Conservation (phyloP, 129 eudicot species). For the Flaveria bidentis region DNA sequence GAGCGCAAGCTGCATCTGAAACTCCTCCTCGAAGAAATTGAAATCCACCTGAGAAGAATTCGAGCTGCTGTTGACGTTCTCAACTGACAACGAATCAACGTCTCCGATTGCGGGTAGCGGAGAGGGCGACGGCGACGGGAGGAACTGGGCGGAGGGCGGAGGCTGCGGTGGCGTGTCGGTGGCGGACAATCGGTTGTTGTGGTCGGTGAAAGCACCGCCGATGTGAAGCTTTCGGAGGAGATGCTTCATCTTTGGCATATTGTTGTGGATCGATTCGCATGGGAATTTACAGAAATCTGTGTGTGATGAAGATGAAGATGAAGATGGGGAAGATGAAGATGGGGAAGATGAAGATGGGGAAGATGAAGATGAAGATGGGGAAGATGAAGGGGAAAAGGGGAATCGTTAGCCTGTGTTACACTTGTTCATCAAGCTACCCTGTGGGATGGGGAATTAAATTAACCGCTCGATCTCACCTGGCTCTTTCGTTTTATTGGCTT, state of each 20-base stretch:
- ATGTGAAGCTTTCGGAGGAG: slow-evolving; percentile 85
- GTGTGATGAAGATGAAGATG: neutral
- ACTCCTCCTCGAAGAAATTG: slow-evolving; percentile 86
- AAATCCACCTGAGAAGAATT: slow-evolving; percentile 37
- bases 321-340: slow-evolving; percentile 9
- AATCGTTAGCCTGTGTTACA: slow-evolving; percentile 30
- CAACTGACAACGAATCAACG: slow-evolving; percentile 21
- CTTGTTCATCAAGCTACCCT: slow-evolving; percentile 48
- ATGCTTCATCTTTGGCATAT: slow-evolving; percentile 87
- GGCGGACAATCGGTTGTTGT: slow-evolving; percentile 30
- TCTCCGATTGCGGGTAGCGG: slow-evolving; percentile 23
- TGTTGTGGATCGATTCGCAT: slow-evolving; percentile 42
- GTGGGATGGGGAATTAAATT: slow-evolving; percentile 44
- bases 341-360: neutral
- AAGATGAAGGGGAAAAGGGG: neutral
- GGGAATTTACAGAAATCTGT: slow-evolving; percentile 6
- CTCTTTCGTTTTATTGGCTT: neutral
- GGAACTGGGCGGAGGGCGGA: slow-evolving; percentile 27
- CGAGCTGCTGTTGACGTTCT: neutral
- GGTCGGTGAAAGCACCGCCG: slow-evolving; percentile 56
- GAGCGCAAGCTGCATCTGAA: slow-evolving; percentile 84
- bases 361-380: slow-evolving; percentile 10
- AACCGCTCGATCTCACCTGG: slow-evolving; percentile 39
- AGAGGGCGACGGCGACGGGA: slow-evolving; percentile 34
- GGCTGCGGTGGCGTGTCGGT: slow-evolving; percentile 35